Conservation (phyloP, 805 yeast genomes). For the Wickerhamomyces ciferrii region DNA sequence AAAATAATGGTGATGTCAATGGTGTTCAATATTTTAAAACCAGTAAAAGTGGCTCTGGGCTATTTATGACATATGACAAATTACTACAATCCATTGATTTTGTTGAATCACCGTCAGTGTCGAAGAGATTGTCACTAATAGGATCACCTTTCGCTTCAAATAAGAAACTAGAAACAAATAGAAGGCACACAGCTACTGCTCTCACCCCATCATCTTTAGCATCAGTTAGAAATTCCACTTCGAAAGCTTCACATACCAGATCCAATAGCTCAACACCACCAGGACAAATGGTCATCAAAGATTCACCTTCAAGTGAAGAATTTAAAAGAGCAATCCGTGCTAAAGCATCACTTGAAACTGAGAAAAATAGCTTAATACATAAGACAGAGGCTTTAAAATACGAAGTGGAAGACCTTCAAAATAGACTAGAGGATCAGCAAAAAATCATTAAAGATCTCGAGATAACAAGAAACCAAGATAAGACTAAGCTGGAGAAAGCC, state of each 20-base stretch:
- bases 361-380: background rate
- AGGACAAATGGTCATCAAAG: background rate
- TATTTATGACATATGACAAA: slow-evolving; percentile 61
- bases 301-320: background rate
- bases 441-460: slow-evolving; percentile 10
- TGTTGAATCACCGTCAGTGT: slow-evolving; percentile 12
- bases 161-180: background rate
- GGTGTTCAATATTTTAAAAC: slow-evolving; percentile 70
- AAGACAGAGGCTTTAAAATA: slow-evolving; percentile 1
- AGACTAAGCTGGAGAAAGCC: slow-evolving; percentile 7
- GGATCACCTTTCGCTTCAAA: slow-evolving; percentile 2
- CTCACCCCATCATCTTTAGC: background rate
- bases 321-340: background rate
- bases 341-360: background rate
- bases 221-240: slow-evolving; percentile 2
- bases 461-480: slow-evolving; percentile 4
- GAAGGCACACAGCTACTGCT: background rate
- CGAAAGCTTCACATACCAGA: background rate
- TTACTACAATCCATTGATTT: slow-evolving; percentile 15
- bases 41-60: slow-evolving; percentile 58
- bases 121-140: slow-evolving; percentile 3
- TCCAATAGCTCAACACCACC: background rate
- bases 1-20: slow-evolving; percentile 78
- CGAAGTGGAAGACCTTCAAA: slow-evolving; percentile 19
- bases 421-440: slow-evolving; percentile 7